Percentiles rank a stretch among this genome's conserved stretches.
These are phyloP conservation scores for Tolypocladium endophyticum DNA, from an alignment of 2,329 filamentous ascomycete genomes.

Conservation along the genomic window DNA sequence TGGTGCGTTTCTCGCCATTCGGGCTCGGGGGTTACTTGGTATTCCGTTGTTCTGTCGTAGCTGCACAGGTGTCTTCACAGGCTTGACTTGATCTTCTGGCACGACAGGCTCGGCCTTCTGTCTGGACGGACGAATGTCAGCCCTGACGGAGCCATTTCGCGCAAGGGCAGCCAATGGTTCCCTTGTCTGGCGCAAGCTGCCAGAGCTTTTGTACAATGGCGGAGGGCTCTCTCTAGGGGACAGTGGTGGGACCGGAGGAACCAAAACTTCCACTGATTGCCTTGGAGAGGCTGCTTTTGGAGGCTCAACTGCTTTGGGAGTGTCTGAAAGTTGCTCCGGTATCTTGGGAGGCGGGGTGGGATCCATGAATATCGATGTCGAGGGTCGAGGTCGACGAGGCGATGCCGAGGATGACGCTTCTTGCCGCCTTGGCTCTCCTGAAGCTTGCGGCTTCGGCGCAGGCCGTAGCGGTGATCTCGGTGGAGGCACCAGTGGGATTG, in stretches of 20 bases:
- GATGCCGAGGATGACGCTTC: neutral
- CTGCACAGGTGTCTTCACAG: constrained; percentile 26
- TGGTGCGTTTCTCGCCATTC: constrained; percentile 18
- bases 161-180: constrained; percentile 13
- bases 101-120: constrained; percentile 8
- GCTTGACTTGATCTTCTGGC: constrained; percentile 9
- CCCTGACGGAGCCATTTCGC: constrained; percentile 18
- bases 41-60: constrained; percentile 34
- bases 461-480: neutral
- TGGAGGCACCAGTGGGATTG: neutral
- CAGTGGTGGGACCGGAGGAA: constrained; percentile 4
- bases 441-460: neutral
- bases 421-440: neutral
- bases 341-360: neutral
- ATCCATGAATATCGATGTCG: neutral
- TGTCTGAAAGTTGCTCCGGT: neutral
- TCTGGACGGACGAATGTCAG: constrained; percentile 20
- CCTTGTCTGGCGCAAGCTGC: constrained; percentile 1
- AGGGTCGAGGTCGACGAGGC: neutral
- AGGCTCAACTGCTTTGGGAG: neutral
- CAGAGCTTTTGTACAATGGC: neutral
- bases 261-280: constrained; percentile 5
- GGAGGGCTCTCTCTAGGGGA: neutral
- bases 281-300: neutral
- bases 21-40: constrained; percentile 35